phyloP scores from a whole-genome alignment of 2,329 filamentous ascomycete species.

The Cytospora paraplurivora region DNA sequence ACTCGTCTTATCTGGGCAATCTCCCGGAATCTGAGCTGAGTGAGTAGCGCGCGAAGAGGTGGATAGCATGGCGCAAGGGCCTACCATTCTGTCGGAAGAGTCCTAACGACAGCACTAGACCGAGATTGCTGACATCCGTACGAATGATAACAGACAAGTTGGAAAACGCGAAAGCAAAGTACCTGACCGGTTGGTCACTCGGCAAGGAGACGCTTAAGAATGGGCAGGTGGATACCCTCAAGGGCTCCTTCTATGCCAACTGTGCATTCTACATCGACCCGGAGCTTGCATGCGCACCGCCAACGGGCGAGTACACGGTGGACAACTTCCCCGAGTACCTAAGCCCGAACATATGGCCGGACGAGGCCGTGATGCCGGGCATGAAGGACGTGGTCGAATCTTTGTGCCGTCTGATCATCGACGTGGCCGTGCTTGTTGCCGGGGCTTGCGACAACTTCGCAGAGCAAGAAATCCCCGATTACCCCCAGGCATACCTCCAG shows the following conservation, averaged over 20 bases:
- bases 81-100: conserved; percentile 4
- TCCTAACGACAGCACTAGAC: neutral
- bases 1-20: conserved; percentile 86
- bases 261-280: conserved; percentile 75
- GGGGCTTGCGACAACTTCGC: conserved; percentile 89
- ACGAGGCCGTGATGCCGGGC: conserved; percentile 66
- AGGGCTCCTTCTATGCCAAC: conserved; percentile 84
- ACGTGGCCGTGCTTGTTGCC: conserved; percentile 85
- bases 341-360: conserved; percentile 86
- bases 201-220: conserved; percentile 81
- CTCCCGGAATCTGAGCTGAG: conserved; percentile 72
- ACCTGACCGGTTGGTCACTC: conserved; percentile 74
- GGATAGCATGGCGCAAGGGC: conserved; percentile 10
- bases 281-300: conserved; percentile 61
- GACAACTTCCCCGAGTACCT: conserved; percentile 84
- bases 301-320: conserved; percentile 58
- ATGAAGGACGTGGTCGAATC: conserved; percentile 74
- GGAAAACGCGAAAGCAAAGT: conserved; percentile 63
- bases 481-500: conserved; percentile 79
- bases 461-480: conserved; percentile 73
- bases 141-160: conserved; percentile 48
- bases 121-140: neutral
- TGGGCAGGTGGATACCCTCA: conserved; percentile 76
- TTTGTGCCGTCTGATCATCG: conserved; percentile 83
- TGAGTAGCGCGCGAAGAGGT: conserved; percentile 41